Conservation (phyloP, 495 filamentous ascomycete genomes). For the Tuber calosporum region DNA sequence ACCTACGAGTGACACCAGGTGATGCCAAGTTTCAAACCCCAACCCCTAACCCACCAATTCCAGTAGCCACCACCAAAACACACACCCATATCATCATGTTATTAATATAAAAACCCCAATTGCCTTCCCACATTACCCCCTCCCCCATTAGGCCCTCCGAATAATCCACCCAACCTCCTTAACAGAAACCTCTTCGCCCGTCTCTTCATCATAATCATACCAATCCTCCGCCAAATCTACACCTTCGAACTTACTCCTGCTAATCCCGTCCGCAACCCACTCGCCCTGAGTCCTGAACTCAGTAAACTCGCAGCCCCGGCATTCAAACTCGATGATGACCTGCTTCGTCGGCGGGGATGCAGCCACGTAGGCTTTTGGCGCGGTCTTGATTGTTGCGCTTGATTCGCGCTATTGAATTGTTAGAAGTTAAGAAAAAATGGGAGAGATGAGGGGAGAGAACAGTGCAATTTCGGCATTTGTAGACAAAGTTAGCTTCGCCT, state of each 20-base stretch:
- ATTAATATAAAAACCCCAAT: neutral
- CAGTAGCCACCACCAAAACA: neutral
- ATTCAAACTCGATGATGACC: slow-evolving; percentile 84
- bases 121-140: neutral
- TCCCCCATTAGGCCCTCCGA: slow-evolving; percentile 50
- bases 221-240: slow-evolving; percentile 84
- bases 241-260: slow-evolving; percentile 64
- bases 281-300: slow-evolving; percentile 90
- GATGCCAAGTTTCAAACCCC: neutral
- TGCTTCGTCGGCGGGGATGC: slow-evolving; percentile 61
- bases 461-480: slow-evolving; percentile 90
- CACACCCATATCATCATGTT: too few relatives aligned
- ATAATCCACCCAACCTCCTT: slow-evolving; percentile 89
- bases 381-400: slow-evolving; percentile 56
- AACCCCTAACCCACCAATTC: neutral
- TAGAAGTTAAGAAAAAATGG: neutral
- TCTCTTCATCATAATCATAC: slow-evolving; percentile 78
- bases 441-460: slow-evolving; percentile 42
- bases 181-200: slow-evolving; percentile 72
- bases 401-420: slow-evolving; percentile 51
- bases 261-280: slow-evolving; percentile 74
- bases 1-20: neutral
- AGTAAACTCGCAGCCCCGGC: slow-evolving; percentile 83
- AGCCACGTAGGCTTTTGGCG: slow-evolving; percentile 62
- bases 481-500: slow-evolving; percentile 96